Percentiles rank a stretch among this genome's conserved stretches.
Conservation (phyloP, 2,329 filamentous ascomycete genomes). For the Paracoccidioides lutzii region DNA sequence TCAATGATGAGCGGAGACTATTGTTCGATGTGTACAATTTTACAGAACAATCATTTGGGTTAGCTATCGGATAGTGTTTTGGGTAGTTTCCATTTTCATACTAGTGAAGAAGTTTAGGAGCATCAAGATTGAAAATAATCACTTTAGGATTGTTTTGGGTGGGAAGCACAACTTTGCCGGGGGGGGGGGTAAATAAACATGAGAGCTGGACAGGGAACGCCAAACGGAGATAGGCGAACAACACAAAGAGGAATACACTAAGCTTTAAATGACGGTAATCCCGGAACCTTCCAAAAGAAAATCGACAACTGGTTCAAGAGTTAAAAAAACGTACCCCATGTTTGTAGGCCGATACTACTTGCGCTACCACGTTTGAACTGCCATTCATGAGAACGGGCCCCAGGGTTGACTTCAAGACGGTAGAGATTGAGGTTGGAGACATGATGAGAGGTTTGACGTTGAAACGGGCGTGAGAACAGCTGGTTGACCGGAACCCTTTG, state of each 20-base stretch:
- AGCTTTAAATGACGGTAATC: too few species aligned
- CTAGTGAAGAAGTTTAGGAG: not conserved
- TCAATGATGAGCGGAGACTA: constrained; percentile 37
- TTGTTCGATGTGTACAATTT: not conserved
- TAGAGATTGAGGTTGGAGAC: constrained; percentile 26
- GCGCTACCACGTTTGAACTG: constrained; percentile 43
- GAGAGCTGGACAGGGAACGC: too few species aligned
- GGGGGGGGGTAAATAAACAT: too few species aligned
- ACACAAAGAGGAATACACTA: not conserved
- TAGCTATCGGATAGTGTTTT: not conserved
- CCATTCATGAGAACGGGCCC: constrained; percentile 42
- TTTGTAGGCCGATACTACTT: constrained; percentile 40
- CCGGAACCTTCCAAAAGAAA: not conserved
- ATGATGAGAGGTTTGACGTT: not conserved
- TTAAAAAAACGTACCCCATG: constrained; percentile 24
- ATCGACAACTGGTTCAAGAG: not conserved
- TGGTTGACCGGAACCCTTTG: too few species aligned
- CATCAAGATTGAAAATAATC: too few species aligned
- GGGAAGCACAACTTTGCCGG: too few species aligned
- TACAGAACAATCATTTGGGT: not conserved
- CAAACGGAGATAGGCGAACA: too few species aligned
- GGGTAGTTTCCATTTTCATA: not conserved
- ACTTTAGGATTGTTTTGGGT: too few species aligned
- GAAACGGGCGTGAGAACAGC: too few species aligned
- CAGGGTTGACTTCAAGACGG: constrained; percentile 40